These are phyloP conservation scores for Aspergillus caelatus DNA, from an alignment of 2,329 filamentous ascomycete species.

Conservation along the genomic window DNA sequence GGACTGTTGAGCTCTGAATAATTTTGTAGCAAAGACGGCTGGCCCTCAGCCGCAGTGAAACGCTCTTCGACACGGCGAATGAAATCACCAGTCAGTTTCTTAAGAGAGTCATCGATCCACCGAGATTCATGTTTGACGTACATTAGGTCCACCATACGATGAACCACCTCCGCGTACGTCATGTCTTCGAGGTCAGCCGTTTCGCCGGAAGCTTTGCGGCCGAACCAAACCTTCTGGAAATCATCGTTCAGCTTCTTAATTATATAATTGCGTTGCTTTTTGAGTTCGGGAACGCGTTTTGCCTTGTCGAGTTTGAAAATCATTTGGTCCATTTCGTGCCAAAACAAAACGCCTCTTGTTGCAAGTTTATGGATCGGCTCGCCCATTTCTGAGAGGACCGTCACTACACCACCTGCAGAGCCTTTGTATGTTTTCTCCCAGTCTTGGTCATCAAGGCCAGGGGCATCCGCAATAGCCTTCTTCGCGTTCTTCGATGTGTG, in stretches of 20 bases:
- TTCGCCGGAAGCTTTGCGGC: conserved; percentile 76
- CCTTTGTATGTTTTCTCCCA: conserved; percentile 96
- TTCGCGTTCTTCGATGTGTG: conserved; percentile 86
- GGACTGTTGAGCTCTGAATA: conserved; percentile 86
- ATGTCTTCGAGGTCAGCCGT: conserved; percentile 91
- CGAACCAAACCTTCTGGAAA: conserved; percentile 97
- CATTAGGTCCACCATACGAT: conserved; percentile 84
- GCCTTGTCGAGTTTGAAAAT: conserved; percentile 97
- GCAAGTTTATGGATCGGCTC: conserved; percentile 99
- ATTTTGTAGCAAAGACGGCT: conserved; percentile 82
- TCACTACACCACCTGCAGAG: conserved; percentile 89
- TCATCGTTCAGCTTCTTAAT: conserved; percentile 96
- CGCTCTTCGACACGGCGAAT: conserved; percentile 96
- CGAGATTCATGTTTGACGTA: conserved; percentile 88
- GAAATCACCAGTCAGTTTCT: conserved; percentile 86
- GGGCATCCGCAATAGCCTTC: conserved; percentile 84
- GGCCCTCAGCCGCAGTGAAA: conserved; percentile 73
- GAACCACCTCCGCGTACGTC: conserved; percentile 88
- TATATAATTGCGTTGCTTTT: conserved; percentile 86
- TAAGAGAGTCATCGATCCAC: conserved; percentile 88
- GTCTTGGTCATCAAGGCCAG: conserved; percentile 76
- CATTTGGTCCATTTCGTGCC: conserved; percentile 98
- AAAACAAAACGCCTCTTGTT: conserved; percentile 92
- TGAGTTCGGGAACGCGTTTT: conserved; percentile 83
- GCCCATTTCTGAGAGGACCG: conserved; percentile 97